Evolutionary conservation across 352 stramenopile species (phyloP).

Genomic region (Globisporangium apiculatum): DNA sequence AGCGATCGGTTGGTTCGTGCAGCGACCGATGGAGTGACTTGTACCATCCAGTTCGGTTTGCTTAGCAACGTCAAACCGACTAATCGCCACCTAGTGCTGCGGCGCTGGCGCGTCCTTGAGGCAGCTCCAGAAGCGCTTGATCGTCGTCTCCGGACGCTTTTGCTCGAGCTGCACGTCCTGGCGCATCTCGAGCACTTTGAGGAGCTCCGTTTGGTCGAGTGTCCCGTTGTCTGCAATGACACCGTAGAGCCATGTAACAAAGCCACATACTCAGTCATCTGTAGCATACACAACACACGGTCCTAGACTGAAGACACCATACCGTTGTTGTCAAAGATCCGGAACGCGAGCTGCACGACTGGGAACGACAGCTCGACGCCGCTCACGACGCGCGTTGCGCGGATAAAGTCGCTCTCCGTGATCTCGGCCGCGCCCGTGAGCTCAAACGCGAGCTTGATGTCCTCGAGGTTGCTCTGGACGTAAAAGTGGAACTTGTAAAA

Average conservation of each 20-base stretch:
- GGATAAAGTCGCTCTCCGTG: slow-evolving; percentile 73
- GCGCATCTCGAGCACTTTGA: slow-evolving; percentile 63
- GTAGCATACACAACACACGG: not conserved
- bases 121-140: slow-evolving; percentile 16
- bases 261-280: too few relatives aligned
- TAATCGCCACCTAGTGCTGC: slow-evolving; percentile 3
- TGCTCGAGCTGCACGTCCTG: slow-evolving; percentile 45
- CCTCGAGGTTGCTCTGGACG: slow-evolving; percentile 57
- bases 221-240: slow-evolving; percentile 40
- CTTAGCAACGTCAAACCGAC: not conserved
- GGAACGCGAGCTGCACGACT: slow-evolving; percentile 69
- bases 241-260: not conserved
- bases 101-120: slow-evolving; percentile 2
- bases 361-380: slow-evolving; percentile 58
- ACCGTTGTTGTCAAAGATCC: slow-evolving; percentile 70
- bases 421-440: slow-evolving; percentile 55
- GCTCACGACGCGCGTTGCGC: slow-evolving; percentile 50
- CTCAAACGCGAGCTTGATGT: slow-evolving; percentile 73
- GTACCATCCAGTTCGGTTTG: too few relatives aligned
- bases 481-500: slow-evolving; percentile 72
- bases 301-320: not conserved
- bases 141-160: slow-evolving; percentile 8
- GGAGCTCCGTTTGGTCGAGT: slow-evolving; percentile 54
- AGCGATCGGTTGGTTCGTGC: too few relatives aligned
- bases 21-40: too few relatives aligned